Evolutionary conservation across 345 rosid species (phyloP).

Genomic region (Pelargonium nanum): DNA sequence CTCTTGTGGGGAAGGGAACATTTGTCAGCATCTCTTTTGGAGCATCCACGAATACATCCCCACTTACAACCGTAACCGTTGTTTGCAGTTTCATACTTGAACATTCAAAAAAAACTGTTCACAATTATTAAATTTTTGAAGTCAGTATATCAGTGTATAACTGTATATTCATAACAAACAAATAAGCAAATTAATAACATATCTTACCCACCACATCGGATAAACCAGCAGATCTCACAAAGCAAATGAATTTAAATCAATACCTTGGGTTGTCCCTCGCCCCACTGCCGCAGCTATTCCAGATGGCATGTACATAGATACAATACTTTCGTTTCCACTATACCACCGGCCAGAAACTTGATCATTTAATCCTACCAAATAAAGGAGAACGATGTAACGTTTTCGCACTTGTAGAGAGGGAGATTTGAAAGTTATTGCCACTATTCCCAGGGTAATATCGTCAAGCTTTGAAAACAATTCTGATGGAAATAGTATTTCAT

Average conservation of each 20-base stretch:
- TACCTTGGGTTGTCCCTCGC: conserved; percentile 65
- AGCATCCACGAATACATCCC: conserved; percentile 49
- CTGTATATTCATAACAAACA: not conserved
- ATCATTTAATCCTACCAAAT: conserved; percentile 39
- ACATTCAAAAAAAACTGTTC: conserved; percentile 54
- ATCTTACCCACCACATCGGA: not conserved
- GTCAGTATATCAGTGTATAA: too few relatives aligned
- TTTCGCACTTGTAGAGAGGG: not conserved
- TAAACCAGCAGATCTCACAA: not conserved
- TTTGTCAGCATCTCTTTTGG: conserved; percentile 70
- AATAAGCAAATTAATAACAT: not conserved
- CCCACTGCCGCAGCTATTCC: conserved; percentile 68
- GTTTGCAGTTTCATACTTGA: conserved; percentile 53
- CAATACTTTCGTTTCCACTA: conserved; percentile 53
- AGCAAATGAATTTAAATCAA: conserved; percentile 7
- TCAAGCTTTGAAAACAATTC: not conserved
- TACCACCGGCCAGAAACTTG: conserved; percentile 55
- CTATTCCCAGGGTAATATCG: not conserved
- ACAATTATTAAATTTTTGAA: not conserved
- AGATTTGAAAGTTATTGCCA: not conserved
- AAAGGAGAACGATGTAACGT: not conserved
- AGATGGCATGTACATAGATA: conserved; percentile 39
- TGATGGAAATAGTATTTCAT: too few relatives aligned
- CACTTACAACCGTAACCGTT: conserved; percentile 48
- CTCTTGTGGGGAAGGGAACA: conserved; percentile 59